Percentiles rank a stretch among this genome's conserved stretches.
These are phyloP conservation scores for Pontederia paniculata DNA, from an alignment of 176 grass and related monocot species.

Conservation along the genomic window DNA sequence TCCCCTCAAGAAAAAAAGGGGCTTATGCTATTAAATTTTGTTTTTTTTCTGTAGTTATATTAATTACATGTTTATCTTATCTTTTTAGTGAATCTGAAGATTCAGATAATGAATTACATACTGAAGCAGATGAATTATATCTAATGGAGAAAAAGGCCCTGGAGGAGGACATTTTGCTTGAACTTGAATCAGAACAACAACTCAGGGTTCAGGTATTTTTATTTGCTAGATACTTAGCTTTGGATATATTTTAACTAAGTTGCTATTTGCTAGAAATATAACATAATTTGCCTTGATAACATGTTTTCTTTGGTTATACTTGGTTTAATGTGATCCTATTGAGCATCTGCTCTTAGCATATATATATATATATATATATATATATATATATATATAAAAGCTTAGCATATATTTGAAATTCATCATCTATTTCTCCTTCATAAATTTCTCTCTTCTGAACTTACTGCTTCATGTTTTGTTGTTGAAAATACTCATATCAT, in stretches of 20 bases:
- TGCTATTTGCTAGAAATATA: constrained; percentile 1
- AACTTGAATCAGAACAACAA: constrained; percentile 57
- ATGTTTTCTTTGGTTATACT: too few species aligned
- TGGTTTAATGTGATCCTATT: too few species aligned
- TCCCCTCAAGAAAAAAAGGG: not conserved
- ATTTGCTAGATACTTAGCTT: not conserved
- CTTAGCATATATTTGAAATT: too few species aligned
- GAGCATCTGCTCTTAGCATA: too few species aligned
- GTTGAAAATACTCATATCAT: not conserved
- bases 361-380: too few species aligned
- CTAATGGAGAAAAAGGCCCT: constrained; percentile 55
- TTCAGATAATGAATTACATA: constrained; percentile 29
- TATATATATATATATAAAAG: too few species aligned
- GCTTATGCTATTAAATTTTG: not conserved
- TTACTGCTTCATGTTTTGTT: too few species aligned
- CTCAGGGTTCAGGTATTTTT: constrained; percentile 53
- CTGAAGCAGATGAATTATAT: constrained; percentile 17
- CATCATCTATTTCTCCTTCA: too few species aligned
- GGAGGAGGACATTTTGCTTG: constrained; percentile 63
- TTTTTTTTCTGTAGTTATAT: not conserved
- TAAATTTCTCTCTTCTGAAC: too few species aligned
- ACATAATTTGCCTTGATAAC: not conserved
- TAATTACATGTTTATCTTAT: not conserved
- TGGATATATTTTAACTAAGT: not conserved
- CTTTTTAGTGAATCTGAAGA: constrained; percentile 51